phyloP scores from a whole-genome alignment of 179 eudicot species.

The Corrigiola litoralis region DNA sequence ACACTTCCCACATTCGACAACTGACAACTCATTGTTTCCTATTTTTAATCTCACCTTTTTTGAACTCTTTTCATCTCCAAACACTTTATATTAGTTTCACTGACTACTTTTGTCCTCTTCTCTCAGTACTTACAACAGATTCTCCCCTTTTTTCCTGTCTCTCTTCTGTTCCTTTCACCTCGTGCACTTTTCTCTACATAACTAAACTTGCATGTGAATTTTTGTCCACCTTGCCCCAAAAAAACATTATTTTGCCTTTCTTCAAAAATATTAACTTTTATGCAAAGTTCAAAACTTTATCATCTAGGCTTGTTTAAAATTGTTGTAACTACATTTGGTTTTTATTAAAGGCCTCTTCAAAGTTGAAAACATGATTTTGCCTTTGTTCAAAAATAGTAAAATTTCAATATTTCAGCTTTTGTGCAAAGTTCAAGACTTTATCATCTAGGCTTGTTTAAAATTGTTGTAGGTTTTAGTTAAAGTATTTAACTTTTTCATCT shows the following conservation, averaged over 20 bases:
- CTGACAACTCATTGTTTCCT: not conserved
- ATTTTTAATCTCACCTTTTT: not conserved
- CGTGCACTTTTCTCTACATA: conserved; percentile 1
- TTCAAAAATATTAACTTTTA: too few relatives aligned
- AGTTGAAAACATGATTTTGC: too few relatives aligned
- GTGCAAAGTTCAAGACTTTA: too few relatives aligned
- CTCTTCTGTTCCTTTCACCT: not conserved
- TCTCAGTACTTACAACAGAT: not conserved
- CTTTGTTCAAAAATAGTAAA: too few relatives aligned
- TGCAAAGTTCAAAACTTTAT: too few relatives aligned
- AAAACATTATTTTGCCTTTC: too few relatives aligned
- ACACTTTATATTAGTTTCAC: not conserved
- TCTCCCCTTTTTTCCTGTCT: conserved; percentile 3
- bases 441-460: too few relatives aligned
- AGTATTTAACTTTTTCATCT: not conserved
- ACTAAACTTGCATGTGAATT: not conserved
- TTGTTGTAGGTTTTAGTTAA: not conserved
- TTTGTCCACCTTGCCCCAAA: too few relatives aligned
- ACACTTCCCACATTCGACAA: not conserved
- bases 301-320: too few relatives aligned
- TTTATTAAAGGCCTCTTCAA: too few relatives aligned
- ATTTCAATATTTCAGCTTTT: too few relatives aligned
- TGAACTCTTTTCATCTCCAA: not conserved
- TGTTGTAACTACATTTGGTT: too few relatives aligned
- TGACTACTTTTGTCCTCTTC: conserved; percentile 8